Conservation (phyloP, 495 filamentous ascomycete species). For the Aspergillus saccharolyticus region DNA sequence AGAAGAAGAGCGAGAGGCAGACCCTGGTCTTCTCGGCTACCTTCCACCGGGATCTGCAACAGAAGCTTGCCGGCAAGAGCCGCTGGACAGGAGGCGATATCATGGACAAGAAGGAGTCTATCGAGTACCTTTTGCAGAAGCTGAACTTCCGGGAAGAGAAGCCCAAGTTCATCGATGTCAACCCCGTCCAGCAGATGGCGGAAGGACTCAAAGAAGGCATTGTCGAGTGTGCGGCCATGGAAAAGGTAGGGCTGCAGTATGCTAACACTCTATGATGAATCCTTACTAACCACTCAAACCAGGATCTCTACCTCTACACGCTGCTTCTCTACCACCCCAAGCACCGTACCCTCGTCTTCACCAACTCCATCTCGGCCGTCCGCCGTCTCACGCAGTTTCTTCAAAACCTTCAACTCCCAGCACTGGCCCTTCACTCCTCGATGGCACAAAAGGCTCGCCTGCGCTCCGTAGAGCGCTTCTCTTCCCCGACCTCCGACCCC, state of each 20-base stretch:
- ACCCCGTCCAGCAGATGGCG: slow-evolving; percentile 83
- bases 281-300: background rate
- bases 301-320: slow-evolving; percentile 91
- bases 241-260: slow-evolving; percentile 58
- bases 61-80: slow-evolving; percentile 77
- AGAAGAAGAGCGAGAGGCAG: slow-evolving; percentile 52
- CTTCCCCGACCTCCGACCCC: slow-evolving; percentile 49
- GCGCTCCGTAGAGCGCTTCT: slow-evolving; percentile 87
- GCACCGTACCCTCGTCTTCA: slow-evolving; percentile 77
- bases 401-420: slow-evolving; percentile 73
- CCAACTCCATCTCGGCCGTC: slow-evolving; percentile 91
- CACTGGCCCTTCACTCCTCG: slow-evolving; percentile 77
- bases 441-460: slow-evolving; percentile 98
- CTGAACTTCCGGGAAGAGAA: slow-evolving; percentile 77
- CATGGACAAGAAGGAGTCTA: slow-evolving; percentile 68
- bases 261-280: too few species aligned
- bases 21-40: slow-evolving; percentile 96
- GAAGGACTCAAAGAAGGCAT: slow-evolving; percentile 80
- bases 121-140: slow-evolving; percentile 88
- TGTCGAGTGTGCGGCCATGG: slow-evolving; percentile 83
- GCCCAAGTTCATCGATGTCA: slow-evolving; percentile 89
- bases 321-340: slow-evolving; percentile 78
- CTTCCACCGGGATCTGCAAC: slow-evolving; percentile 83
- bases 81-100: slow-evolving; percentile 49
- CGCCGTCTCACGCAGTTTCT: slow-evolving; percentile 81